Evolutionary conservation across 345 rosid genomes (phyloP).

Genomic region (Cardamine occulta): DNA sequence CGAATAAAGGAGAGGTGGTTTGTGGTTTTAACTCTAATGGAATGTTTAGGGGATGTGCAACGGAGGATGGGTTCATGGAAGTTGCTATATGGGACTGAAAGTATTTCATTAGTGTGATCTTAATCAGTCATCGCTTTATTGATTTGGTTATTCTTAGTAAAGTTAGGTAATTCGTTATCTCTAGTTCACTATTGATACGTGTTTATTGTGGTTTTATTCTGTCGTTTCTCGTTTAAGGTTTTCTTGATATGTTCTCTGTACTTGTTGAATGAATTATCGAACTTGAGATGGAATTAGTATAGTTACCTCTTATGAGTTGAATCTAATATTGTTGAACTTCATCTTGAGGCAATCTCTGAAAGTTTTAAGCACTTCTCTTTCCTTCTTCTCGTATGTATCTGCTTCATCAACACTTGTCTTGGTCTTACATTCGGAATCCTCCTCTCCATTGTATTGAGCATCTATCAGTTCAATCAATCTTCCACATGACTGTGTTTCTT

Average conservation of each 20-base stretch:
- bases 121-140: neutral
- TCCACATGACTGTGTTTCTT: constrained; percentile 25
- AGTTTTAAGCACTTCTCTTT: constrained; percentile 50
- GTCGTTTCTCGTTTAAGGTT: neutral
- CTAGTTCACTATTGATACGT: neutral
- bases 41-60: constrained; percentile 92
- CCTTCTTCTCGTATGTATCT: constrained; percentile 42
- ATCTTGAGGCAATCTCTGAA: constrained; percentile 46
- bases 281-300: neutral
- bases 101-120: no score
- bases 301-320: constrained; percentile 43
- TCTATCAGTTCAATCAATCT: constrained; percentile 38
- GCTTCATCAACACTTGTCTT: neutral
- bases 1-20: constrained; percentile 80
- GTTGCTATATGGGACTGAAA: constrained; percentile 69
- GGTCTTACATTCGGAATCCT: constrained; percentile 7
- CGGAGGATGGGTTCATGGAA: constrained; percentile 89
- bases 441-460: constrained; percentile 36
- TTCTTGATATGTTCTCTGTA: neutral
- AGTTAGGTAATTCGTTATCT: neutral
- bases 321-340: constrained; percentile 28
- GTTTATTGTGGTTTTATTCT: neutral
- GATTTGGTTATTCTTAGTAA: constrained; percentile 4
- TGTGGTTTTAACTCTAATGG: constrained; percentile 80
- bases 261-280: neutral